Percentiles rank a stretch among this genome's conserved stretches.
These are phyloP conservation scores for Chimonanthus salicifolius DNA, from an alignment of 164 flowering plant genomes.

Conservation along the genomic window DNA sequence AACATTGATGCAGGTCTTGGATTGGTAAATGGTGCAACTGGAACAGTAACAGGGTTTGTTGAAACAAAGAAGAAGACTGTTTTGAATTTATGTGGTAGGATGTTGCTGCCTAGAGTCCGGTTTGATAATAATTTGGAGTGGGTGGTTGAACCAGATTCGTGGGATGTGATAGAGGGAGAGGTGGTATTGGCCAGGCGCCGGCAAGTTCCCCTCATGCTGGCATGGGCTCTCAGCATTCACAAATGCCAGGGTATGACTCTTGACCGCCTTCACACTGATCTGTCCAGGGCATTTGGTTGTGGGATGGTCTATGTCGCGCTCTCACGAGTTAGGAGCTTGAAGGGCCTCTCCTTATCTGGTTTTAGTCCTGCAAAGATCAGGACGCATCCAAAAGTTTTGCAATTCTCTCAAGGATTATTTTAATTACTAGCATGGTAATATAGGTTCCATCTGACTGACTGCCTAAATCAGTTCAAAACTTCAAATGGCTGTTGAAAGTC, in stretches of 20 bases:
- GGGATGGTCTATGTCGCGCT: constrained; percentile 75
- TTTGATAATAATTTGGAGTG: constrained; percentile 39
- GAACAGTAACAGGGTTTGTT: constrained; percentile 33
- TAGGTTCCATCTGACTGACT: not conserved
- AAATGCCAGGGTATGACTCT: constrained; percentile 77
- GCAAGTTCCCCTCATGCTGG: constrained; percentile 57
- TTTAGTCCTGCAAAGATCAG: constrained; percentile 38
- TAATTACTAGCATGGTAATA: not conserved
- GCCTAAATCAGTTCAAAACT: not conserved
- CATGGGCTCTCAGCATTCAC: constrained; percentile 71
- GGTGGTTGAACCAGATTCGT: constrained; percentile 30
- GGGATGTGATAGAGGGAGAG: constrained; percentile 46
- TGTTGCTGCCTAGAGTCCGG: constrained; percentile 35
- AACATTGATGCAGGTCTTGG: constrained; percentile 26
- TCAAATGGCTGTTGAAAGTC: too few relatives aligned
- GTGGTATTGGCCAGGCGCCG: constrained; percentile 26
- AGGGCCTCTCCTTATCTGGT: constrained; percentile 52
- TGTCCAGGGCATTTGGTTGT: constrained; percentile 49
- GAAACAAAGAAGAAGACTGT: not conserved
- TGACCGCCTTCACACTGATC: constrained; percentile 44
- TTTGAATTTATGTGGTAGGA: constrained; percentile 5
- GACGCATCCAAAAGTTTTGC: constrained; percentile 57
- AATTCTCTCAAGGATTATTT: constrained; percentile 28
- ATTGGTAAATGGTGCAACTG: constrained; percentile 63
- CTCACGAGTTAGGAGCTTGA: constrained; percentile 54